Base-by-base conservation (phyloP, 305 asterid genomes). In the Solanum hybrid region DNA sequence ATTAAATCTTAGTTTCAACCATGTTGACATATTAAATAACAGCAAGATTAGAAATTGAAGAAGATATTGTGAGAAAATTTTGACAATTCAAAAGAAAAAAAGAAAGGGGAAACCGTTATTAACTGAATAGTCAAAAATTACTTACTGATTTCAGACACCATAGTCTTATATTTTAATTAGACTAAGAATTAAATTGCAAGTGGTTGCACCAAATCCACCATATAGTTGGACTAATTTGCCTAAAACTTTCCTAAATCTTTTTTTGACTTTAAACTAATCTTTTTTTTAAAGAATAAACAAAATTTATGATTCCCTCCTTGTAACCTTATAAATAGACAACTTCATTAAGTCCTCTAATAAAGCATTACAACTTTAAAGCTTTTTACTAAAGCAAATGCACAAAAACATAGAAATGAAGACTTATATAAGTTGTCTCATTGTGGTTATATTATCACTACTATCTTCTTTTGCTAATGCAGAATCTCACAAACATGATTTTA, bases 201-300 rank as follows among this genome's bases (percentile, higher is more conserved):
- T 90, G 86, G 93, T 88, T 92, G 88, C 90, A 92, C 93, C 92
- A 86, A 91, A 90, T 88, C 91, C 91, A 88, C 81, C 86, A 7
- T 80, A 31, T 86, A 80, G 93, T 88, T 91, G 87, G 90, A 91
- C 91, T 80, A 89, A 24, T 82, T 88, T 45, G 29, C 19, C 87
- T 17, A 45, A 45, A 29, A 17, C 26, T 81, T 81, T 84, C 75
- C 75, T 31, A 22, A 84, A 17, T 51, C 19, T 13, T 27, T 40
- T 34, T 40, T 81, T 26, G 69, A 40, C 71, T 7, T 81, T 26
- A 7, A 14, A 81, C 36, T 40, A 14, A 81, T 15, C 7, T 29
- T 27, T 9, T 27, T 17, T 56, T 56, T 56, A 24, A 29, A 27
- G 72, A 45, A 22, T 17, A 85, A 56, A 85, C 76, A 32, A 56